These are phyloP conservation scores for Dryadomyces quercivorus DNA, from an alignment of 2,329 filamentous ascomycete species.

Conservation along the genomic window DNA sequence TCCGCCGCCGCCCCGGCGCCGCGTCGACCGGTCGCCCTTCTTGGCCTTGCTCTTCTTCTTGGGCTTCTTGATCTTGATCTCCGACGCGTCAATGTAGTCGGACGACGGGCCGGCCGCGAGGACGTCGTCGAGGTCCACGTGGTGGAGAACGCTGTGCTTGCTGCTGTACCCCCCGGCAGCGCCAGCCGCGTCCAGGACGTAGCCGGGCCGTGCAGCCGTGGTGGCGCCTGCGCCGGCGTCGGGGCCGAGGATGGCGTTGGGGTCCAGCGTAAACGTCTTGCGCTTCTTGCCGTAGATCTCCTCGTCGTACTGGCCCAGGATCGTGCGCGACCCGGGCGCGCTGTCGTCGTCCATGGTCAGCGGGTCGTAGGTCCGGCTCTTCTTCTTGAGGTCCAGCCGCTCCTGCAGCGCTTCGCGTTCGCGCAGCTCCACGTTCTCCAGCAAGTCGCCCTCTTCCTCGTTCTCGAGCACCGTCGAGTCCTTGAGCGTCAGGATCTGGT, in stretches of 20 bases:
- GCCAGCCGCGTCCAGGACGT: not conserved
- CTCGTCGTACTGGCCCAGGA: conserved; percentile 89
- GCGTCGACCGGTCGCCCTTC: conserved; percentile 68
- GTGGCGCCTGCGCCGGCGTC: conserved; percentile 14
- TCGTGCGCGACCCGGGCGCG: conserved; percentile 48
- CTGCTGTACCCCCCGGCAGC: not conserved
- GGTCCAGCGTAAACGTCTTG: conserved; percentile 79
- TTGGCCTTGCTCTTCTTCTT: conserved; percentile 73
- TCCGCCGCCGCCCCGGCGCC: conserved; percentile 37
- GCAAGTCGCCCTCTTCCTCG: conserved; percentile 79
- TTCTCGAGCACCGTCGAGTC: conserved; percentile 76
- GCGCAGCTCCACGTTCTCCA: conserved; percentile 63
- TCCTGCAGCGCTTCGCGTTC: conserved; percentile 65
- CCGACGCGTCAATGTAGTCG: conserved; percentile 77
- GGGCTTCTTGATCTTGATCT: conserved; percentile 87
- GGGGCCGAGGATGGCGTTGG: conserved; percentile 50
- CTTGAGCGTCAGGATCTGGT: conserved; percentile 89
- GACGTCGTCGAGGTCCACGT: conserved; percentile 59
- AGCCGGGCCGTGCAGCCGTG: not conserved
- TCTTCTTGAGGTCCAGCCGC: conserved; percentile 77
- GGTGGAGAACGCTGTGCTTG: conserved; percentile 51
- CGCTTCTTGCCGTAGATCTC: conserved; percentile 84
- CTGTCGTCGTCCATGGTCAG: conserved; percentile 45
- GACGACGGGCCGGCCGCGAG: conserved; percentile 54
- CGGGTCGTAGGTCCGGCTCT: conserved; percentile 79